Conservation (phyloP, 805 yeast species). For the Candida sonorensis region DNA sequence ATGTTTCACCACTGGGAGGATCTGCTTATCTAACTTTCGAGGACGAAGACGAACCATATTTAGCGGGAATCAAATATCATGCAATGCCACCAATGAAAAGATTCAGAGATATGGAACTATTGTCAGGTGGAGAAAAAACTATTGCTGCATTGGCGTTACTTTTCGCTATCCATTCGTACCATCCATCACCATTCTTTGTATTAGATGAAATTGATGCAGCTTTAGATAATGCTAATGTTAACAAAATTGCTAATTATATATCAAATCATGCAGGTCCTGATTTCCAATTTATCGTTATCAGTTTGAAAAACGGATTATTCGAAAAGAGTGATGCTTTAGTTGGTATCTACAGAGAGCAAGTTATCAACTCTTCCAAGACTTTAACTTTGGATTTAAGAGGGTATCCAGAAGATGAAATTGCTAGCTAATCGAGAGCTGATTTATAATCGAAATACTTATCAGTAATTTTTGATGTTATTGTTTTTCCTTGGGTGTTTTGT, state of each 20-base stretch:
- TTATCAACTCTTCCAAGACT: slow-evolving; percentile 63
- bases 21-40: slow-evolving; percentile 85
- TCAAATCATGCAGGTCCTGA: slow-evolving; percentile 65
- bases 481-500: background rate
- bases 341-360: slow-evolving; percentile 84
- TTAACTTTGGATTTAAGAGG: slow-evolving; percentile 66
- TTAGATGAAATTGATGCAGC: slow-evolving; percentile 99
- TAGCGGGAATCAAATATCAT: slow-evolving; percentile 77
- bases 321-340: slow-evolving; percentile 87
- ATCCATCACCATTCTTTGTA: slow-evolving; percentile 93
- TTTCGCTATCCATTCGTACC: slow-evolving; percentile 85
- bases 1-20: slow-evolving; percentile 77
- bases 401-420: slow-evolving; percentile 37
- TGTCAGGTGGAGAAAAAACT: slow-evolving; percentile 96
- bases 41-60: slow-evolving; percentile 85
- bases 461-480: background rate
- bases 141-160: slow-evolving; percentile 91
- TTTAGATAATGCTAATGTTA: slow-evolving; percentile 82
- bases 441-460: no score
- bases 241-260: slow-evolving; percentile 81
- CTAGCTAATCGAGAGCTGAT: no score
- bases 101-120: slow-evolving; percentile 83
- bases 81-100: slow-evolving; percentile 97
- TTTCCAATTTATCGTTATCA: slow-evolving; percentile 88
- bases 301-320: slow-evolving; percentile 79